These are phyloP conservation scores for Drosera spatulata DNA, from an alignment of 179 eudicot species.

Conservation along the genomic window DNA sequence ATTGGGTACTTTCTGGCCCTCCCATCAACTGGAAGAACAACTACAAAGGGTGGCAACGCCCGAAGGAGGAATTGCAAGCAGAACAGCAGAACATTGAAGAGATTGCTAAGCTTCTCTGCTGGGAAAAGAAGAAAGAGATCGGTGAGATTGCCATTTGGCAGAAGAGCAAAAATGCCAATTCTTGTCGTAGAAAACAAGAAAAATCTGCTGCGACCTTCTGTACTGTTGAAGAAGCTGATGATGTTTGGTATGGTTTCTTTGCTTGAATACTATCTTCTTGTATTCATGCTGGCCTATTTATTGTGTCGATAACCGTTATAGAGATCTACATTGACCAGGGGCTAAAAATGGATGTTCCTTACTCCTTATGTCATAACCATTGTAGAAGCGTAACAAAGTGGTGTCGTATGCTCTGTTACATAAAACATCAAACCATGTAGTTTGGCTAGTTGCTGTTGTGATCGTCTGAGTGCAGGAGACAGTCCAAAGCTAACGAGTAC, in stretches of 20 bases:
- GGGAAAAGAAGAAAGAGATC: conserved; percentile 64
- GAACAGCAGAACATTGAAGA: conserved; percentile 66
- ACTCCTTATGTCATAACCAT: no score
- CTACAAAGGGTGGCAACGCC: conserved; percentile 58
- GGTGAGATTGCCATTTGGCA: conserved; percentile 79
- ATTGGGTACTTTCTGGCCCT: conserved; percentile 83
- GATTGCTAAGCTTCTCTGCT: conserved; percentile 62
- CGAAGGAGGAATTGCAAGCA: conserved; percentile 54
- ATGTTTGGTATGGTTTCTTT: conserved; percentile 49
- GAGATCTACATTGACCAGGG: no score
- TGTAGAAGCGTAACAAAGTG: no score
- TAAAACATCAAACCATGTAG: no score
- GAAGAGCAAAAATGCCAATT: conserved; percentile 36
- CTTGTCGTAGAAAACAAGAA: conserved; percentile 31
- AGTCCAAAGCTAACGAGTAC: no score
- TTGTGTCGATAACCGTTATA: no score
- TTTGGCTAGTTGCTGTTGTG: no score
- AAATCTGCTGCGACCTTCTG: conserved; percentile 40
- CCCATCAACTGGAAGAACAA: conserved; percentile 69
- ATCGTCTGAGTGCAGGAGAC: no score
- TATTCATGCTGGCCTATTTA: no score
- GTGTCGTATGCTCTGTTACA: no score
- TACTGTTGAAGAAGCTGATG: conserved; percentile 35
- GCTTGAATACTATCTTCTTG: no score
- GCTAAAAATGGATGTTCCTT: no score